These are phyloP conservation scores for Aspergillus carlsbadensis DNA, from an alignment of 495 filamentous ascomycete species.

Conservation along the genomic window DNA sequence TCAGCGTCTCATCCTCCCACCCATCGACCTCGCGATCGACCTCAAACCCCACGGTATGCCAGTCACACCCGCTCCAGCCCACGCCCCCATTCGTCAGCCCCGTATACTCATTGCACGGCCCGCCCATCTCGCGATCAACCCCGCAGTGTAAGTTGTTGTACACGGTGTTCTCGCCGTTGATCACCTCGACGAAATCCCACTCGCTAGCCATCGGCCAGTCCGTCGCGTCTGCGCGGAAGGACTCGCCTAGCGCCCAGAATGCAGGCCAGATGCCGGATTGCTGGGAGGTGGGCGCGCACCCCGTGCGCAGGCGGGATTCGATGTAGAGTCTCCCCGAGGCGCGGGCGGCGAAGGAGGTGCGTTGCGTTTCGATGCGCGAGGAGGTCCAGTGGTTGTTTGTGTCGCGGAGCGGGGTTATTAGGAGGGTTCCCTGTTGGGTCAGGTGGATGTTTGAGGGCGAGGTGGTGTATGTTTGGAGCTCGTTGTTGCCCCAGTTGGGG, in stretches of 20 bases:
- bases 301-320: constrained; percentile 1
- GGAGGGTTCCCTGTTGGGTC: background rate
- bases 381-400: background rate
- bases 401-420: background rate
- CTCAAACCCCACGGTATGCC: constrained; percentile 10
- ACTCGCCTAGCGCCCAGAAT: constrained; percentile 6
- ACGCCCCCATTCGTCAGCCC: constrained; percentile 9
- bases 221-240: constrained; percentile 1
- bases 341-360: background rate
- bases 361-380: constrained; percentile 9
- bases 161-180: background rate
- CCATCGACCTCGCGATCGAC: constrained; percentile 3
- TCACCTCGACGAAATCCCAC: constrained; percentile 7
- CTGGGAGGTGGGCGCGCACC: background rate
- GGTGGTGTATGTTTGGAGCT: constrained; percentile 8
- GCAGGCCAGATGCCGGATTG: constrained; percentile 8
- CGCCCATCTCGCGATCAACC: background rate
- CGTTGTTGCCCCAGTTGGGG: constrained; percentile 12
- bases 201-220: constrained; percentile 8
- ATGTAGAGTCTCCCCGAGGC: constrained; percentile 7
- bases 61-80: background rate
- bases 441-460: background rate
- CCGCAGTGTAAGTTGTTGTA: constrained; percentile 8
- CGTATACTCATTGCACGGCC: constrained; percentile 9
- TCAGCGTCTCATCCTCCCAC: constrained; percentile 1